phyloP scores from a whole-genome alignment of 2,329 filamentous ascomycete species.

The Exophiala sp. region DNA sequence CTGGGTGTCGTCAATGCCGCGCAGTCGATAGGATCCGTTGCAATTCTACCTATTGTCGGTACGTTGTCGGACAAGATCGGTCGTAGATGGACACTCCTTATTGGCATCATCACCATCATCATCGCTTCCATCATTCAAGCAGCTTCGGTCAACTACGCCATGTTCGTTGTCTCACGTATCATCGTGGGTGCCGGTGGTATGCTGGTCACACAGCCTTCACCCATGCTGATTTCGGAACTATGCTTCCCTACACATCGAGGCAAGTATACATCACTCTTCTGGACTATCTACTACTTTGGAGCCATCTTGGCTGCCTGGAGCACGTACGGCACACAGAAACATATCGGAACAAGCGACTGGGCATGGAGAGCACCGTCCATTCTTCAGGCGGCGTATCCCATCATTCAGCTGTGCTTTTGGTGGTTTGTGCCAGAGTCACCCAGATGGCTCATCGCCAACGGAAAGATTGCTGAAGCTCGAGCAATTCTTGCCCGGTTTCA shows the following conservation, averaged over 20 bases:
- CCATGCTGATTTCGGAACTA: conserved; percentile 30
- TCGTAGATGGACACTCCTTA: conserved; percentile 9
- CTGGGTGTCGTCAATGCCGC: conserved; percentile 17
- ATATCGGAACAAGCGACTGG: conserved; percentile 27
- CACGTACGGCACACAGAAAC: conserved; percentile 30
- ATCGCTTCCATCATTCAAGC: conserved; percentile 14
- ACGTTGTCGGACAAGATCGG: conserved; percentile 14
- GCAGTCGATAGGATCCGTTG: conserved; percentile 15
- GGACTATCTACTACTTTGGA: conserved; percentile 34
- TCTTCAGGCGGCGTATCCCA: conserved; percentile 18
- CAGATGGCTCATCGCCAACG: conserved; percentile 31
- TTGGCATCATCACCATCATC: conserved; percentile 10
- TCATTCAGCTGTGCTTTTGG: conserved; percentile 23
- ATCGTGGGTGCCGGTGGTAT: conserved; percentile 32
- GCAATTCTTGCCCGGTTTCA: conserved; percentile 27
- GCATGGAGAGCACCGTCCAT: conserved; percentile 31
- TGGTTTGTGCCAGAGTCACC: conserved; percentile 28
- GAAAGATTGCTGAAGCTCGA: conserved; percentile 23
- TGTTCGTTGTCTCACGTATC: conserved; percentile 33
- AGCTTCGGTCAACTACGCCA: conserved; percentile 32
- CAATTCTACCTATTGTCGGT: conserved; percentile 3
- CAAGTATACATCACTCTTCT: conserved; percentile 23
- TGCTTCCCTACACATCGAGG: conserved; percentile 29
- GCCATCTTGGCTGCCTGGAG: conserved; percentile 32
- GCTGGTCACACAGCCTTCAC: conserved; percentile 30